Percentiles rank a stretch among this genome's conserved stretches.
phyloP scores from a whole-genome alignment of 208 protist species.

The Crithidia expoeki region DNA sequence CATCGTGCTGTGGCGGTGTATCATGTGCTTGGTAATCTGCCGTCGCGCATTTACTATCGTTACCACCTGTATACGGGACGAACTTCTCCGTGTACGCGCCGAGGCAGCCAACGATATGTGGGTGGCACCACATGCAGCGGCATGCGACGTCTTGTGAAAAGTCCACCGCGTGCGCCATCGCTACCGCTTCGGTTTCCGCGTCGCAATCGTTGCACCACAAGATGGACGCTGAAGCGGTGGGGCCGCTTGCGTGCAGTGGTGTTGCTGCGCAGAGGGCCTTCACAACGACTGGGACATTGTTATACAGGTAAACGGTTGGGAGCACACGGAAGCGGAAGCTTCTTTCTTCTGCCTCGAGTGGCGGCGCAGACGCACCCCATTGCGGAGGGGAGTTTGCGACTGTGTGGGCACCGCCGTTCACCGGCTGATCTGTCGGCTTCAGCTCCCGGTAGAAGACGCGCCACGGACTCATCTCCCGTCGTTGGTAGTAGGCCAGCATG shows the following conservation, averaged over 20 bases:
- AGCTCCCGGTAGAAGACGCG: conserved; percentile 52
- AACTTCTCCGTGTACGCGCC: conserved; percentile 75
- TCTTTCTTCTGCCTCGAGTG: neutral
- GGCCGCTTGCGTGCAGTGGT: neutral
- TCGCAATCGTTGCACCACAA: too few relatives aligned
- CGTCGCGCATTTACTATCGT: too few relatives aligned
- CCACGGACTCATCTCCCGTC: conserved; percentile 51
- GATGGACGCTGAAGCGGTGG: too few relatives aligned
- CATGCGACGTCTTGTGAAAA: conserved; percentile 67
- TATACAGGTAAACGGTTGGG: conserved; percentile 23
- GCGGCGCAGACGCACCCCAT: neutral
- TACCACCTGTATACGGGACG: neutral
- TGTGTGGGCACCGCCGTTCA: neutral
- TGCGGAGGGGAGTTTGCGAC: neutral
- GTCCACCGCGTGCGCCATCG: conserved; percentile 33
- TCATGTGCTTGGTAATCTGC: too few relatives aligned
- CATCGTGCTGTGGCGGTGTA: too few relatives aligned
- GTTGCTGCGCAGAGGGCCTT: conserved; percentile 17
- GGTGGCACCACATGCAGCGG: conserved; percentile 68
- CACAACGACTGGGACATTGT: conserved; percentile 27
- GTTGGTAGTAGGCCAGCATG: conserved; percentile 44
- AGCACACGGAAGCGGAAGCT: conserved; percentile 19
- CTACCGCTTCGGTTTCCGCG: conserved; percentile 13
- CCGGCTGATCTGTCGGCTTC: neutral
- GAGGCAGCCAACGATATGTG: conserved; percentile 52